Percentiles rank a stretch among this genome's conserved stretches.
These are phyloP conservation scores for Phaeosphaeriaceae sp. DNA, from an alignment of 2,329 filamentous ascomycete species.

Conservation along the genomic window DNA sequence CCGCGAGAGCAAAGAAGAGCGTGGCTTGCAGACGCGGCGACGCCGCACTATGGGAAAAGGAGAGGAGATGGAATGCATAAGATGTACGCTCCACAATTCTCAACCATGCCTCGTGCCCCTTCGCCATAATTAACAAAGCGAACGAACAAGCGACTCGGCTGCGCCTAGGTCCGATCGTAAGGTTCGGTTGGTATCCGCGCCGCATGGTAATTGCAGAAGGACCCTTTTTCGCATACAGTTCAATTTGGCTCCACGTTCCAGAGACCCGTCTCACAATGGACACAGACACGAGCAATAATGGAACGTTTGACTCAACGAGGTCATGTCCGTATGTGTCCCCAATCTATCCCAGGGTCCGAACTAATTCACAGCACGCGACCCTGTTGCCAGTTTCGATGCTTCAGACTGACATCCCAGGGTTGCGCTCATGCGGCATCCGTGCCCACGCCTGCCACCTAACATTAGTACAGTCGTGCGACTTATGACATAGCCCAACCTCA, in stretches of 20 bases:
- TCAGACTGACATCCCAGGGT: neutral
- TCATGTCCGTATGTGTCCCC: too few species aligned
- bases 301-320: neutral
- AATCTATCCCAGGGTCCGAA: neutral
- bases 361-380: neutral
- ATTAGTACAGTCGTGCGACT: neutral
- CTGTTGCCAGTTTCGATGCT: too few species aligned
- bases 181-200: neutral
- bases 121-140: neutral
- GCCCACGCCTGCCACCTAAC: neutral
- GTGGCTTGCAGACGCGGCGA: neutral
- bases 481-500: neutral
- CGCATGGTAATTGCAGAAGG: too few species aligned
- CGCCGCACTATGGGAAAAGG: neutral
- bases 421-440: too few species aligned
- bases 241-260: constrained; percentile 4
- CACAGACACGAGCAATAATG: neutral
- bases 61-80: neutral
- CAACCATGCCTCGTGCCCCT: neutral
- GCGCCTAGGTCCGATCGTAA: neutral
- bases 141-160: neutral
- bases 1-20: neutral
- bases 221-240: too few species aligned
- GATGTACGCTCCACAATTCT: neutral
- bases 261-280: neutral